Evolutionary conservation across 495 filamentous ascomycete genomes (phyloP), one percentile per base, ranked within the genome.

Genomic region (Pyrenopolyporus hunteri): DNA sequence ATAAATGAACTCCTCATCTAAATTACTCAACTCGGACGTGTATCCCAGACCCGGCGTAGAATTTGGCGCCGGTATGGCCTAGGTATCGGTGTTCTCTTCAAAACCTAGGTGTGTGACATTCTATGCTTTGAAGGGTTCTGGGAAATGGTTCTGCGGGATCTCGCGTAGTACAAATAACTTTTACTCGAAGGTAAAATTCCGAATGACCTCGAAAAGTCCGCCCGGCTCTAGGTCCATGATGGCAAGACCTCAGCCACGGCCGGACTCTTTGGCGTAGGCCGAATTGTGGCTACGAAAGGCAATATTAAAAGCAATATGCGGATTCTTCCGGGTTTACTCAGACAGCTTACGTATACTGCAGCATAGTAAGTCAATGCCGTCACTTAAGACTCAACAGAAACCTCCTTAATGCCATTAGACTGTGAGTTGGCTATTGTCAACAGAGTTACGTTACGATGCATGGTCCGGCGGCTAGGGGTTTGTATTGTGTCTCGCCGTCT

Each of bases 61-160:
- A 25, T 59, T 74, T 0, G 87, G 87, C 4, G 81, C 53, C 6
- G 80, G 76, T 8, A 88, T 72, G 10, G 82, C 87, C 67, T 89
- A 89, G 0, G 85, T 77, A 73, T 90, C 88, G 2, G 85, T 88
- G 56, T 91, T 87, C 60, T 86, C 87, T 67, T 90, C 87, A 63
- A 89, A 91, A 0, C 89, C 87, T 2, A 90, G 70, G 74, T 90
- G 87, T 0, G 85, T 85, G 20, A 88, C 81, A 14, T 79, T 80
- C 87, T 86, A 89, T 33, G 78, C 75, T 63, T 83, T 82, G 78
- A 88, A 88, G 0, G 90, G 72, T 63, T 89, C 89, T 1, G 83
- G 82, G 8, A 89, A 74, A 1, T 89, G 71, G 0, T 84, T 87
- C 64, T 85, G 84, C 2, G 87, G 86, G 1, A 81, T 85, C 76